Percentiles rank a stretch among this genome's conserved stretches.
Evolutionary conservation across 805 yeast species (phyloP).

Genomic region (Teunomyces gatunensis): DNA sequence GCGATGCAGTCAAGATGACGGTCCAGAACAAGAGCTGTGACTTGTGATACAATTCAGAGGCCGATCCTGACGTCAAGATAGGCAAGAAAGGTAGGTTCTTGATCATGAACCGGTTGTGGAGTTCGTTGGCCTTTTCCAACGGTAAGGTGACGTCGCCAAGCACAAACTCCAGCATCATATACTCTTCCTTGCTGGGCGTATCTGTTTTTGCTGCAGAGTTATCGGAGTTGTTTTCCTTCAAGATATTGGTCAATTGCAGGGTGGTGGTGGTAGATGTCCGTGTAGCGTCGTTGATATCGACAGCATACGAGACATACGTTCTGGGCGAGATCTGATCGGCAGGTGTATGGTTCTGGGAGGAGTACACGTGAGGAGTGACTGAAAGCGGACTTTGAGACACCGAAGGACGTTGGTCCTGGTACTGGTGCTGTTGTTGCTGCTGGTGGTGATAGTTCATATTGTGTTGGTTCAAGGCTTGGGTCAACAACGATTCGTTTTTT

Average conservation of each 20-base stretch:
- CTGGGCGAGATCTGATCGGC: slow-evolving; percentile 8
- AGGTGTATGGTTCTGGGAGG: slow-evolving; percentile 9
- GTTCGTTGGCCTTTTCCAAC: slow-evolving; percentile 61
- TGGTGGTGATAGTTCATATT: slow-evolving; percentile 30
- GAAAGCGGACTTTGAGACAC: slow-evolving; percentile 3
- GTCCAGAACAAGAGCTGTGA: slow-evolving; percentile 89
- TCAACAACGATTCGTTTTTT: slow-evolving; percentile 63
- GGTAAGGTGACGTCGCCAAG: slow-evolving; percentile 75
- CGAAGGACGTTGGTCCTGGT: not conserved
- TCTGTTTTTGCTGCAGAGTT: slow-evolving; percentile 23
- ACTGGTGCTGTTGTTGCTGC: slow-evolving; percentile 12
- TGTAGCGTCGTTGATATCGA: slow-evolving; percentile 15
- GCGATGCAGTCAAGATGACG: slow-evolving; percentile 79
- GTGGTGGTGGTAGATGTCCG: slow-evolving; percentile 9
- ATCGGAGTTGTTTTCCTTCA: slow-evolving; percentile 24
- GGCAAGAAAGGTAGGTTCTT: slow-evolving; percentile 78
- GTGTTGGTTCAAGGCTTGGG: slow-evolving; percentile 56
- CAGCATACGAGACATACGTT: slow-evolving; percentile 7
- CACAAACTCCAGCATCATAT: slow-evolving; percentile 53
- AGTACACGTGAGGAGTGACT: slow-evolving; percentile 6
- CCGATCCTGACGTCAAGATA: slow-evolving; percentile 65
- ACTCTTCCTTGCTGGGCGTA: slow-evolving; percentile 7
- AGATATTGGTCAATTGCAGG: slow-evolving; percentile 16
- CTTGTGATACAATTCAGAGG: slow-evolving; percentile 75
- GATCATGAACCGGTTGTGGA: slow-evolving; percentile 66